phyloP scores from a whole-genome alignment of 2,329 filamentous ascomycete species.

The Didymella arachidicola region DNA sequence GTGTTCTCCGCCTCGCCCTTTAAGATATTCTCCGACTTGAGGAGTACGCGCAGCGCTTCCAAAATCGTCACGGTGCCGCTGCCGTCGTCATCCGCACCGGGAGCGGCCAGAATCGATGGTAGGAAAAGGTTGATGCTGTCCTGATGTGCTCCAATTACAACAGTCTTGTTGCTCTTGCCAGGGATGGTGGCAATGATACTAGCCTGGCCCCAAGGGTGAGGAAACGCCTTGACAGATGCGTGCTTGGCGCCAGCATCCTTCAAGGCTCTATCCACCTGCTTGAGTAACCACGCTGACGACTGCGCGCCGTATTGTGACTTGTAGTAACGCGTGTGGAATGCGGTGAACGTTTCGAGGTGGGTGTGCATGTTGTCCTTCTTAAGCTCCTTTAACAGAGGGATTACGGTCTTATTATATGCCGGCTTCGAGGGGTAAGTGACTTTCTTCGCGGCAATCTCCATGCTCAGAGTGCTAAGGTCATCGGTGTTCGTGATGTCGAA shows the following conservation, averaged over 20 bases:
- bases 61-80: conserved; percentile 93
- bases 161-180: conserved; percentile 81
- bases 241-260: conserved; percentile 73
- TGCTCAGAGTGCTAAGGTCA: conserved; percentile 64
- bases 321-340: conserved; percentile 84
- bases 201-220: conserved; percentile 86
- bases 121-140: conserved; percentile 88
- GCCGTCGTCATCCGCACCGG: conserved; percentile 95
- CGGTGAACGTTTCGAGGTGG: conserved; percentile 79
- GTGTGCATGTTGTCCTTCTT: conserved; percentile 77
- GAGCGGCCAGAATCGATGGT: conserved; percentile 81
- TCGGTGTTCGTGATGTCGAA: conserved; percentile 89
- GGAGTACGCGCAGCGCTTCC: conserved; percentile 83
- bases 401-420: conserved; percentile 70
- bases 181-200: conserved; percentile 92
- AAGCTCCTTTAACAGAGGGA: conserved; percentile 71
- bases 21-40: conserved; percentile 74
- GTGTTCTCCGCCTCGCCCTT: conserved; percentile 80
- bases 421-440: conserved; percentile 73
- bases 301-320: conserved; percentile 79
- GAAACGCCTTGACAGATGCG: conserved; percentile 76
- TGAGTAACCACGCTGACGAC: conserved; percentile 86
- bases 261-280: conserved; percentile 76
- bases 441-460: conserved; percentile 46
- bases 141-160: conserved; percentile 87